phyloP scores from a whole-genome alignment of 306 rosid species.

The Dryas drummondii region DNA sequence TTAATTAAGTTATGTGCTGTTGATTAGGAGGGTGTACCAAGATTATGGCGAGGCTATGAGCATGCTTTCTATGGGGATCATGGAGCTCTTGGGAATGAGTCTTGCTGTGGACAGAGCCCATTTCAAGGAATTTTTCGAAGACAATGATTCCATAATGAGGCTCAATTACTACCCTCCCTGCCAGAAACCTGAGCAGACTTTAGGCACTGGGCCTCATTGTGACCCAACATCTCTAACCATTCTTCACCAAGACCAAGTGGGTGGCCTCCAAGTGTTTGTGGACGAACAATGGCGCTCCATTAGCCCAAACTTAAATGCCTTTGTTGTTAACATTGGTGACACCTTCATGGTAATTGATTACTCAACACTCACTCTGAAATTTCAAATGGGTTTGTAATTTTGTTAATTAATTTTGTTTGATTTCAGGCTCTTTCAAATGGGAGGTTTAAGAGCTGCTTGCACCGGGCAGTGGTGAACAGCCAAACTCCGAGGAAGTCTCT shows the following conservation, averaged over 20 bases:
- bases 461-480: conserved; percentile 94
- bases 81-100: conserved; percentile 89
- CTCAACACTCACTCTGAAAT: too few species aligned
- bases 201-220: conserved; percentile 97
- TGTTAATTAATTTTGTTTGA: neutral
- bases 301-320: conserved; percentile 71
- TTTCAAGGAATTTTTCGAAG: conserved; percentile 73
- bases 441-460: conserved; percentile 89
- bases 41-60: conserved; percentile 86
- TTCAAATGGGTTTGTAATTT: too few species aligned
- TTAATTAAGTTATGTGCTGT: neutral
- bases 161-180: conserved; percentile 92
- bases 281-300: conserved; percentile 82
- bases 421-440: conserved; percentile 90
- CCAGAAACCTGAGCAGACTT: conserved; percentile 76
- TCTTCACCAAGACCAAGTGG: conserved; percentile 91
- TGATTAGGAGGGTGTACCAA: conserved; percentile 59
- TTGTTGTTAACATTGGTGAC: conserved; percentile 96
- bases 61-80: conserved; percentile 82
- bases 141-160: conserved; percentile 84
- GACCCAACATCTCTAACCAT: conserved; percentile 95
- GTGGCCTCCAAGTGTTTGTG: conserved; percentile 83
- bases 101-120: conserved; percentile 60
- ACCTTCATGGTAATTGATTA: conserved; percentile 73
- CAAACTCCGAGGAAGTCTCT: conserved; percentile 73